A percentile compares a stretch with the other conserved stretches of the same genome.
Evolutionary conservation across 2,329 filamentous ascomycete genomes (phyloP).

Genomic region (Rutstroemia sp.): DNA sequence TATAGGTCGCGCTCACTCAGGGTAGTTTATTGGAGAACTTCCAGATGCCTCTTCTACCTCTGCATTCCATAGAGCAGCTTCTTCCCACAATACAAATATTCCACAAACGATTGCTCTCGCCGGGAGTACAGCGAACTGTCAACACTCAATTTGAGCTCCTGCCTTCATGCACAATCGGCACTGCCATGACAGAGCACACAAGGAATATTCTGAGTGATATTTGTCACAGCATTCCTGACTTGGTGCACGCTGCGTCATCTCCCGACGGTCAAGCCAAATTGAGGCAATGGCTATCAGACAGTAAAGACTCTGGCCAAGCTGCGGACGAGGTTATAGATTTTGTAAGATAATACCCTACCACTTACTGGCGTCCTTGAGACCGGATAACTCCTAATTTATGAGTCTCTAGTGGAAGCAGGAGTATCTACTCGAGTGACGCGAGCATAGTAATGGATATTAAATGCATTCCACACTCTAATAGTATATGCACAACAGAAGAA

Average conservation of each 20-base stretch:
- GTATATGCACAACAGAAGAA: no score
- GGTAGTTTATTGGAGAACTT: conserved; percentile 22
- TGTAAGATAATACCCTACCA: not conserved
- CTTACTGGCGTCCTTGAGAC: no score
- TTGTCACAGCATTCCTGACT: conserved; percentile 20
- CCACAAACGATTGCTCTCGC: conserved; percentile 20
- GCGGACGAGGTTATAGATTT: conserved; percentile 26
- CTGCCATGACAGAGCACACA: conserved; percentile 26
- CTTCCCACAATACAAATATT: conserved; percentile 20
- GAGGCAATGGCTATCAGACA: conserved; percentile 19
- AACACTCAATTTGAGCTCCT: conserved; percentile 20
- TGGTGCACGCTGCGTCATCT: conserved; percentile 23
- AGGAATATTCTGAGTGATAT: conserved; percentile 29
- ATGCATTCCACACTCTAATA: no score
- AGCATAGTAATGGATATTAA: not conserved
- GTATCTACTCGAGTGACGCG: conserved; percentile 13
- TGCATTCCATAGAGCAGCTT: conserved; percentile 19
- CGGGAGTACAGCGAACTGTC: not conserved
- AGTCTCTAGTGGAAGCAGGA: conserved; percentile 3
- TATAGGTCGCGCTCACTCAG: conserved; percentile 3
- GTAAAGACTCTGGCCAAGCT: conserved; percentile 1
- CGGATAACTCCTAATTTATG: not conserved
- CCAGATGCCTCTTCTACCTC: conserved; percentile 27
- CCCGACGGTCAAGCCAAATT: conserved; percentile 19
- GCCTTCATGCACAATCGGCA: conserved; percentile 23